These are phyloP conservation scores for Chrysanthemum lavandulifolium DNA, from an alignment of 129 eudicot genomes.

Conservation along the genomic window DNA sequence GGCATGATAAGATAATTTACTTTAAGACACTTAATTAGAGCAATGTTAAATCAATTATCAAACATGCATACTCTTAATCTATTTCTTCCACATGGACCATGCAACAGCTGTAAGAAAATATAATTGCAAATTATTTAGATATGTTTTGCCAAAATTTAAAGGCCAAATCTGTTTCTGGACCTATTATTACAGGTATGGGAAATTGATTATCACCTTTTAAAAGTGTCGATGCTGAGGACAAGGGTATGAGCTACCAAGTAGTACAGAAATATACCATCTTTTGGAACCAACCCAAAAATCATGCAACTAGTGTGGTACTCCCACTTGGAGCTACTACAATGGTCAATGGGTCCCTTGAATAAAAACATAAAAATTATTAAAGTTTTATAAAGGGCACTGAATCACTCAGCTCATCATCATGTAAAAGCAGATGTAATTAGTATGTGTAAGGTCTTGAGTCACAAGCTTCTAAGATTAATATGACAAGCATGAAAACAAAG, in stretches of 20 bases:
- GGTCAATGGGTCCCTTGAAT: conserved; percentile 9
- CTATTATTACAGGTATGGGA: not conserved
- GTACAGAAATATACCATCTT: not conserved
- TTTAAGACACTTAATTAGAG: no score
- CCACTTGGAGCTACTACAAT: not conserved
- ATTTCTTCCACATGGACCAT: no score
- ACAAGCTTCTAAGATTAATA: conserved; percentile 5
- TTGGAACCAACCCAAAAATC: not conserved
- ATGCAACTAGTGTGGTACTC: not conserved
- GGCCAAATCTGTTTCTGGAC: not conserved
- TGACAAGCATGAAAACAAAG: conserved; percentile 16
- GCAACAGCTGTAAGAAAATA: no score
- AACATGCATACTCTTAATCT: no score
- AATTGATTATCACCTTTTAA: conserved; percentile 9
- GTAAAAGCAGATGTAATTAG: not conserved
- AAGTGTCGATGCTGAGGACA: not conserved
- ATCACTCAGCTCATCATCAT: conserved; percentile 11
- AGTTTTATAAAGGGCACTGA: conserved; percentile 17
- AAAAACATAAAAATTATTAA: not conserved
- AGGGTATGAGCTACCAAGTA: not conserved
- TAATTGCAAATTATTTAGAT: no score
- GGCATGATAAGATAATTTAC: no score
- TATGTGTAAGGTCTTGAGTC: not conserved
- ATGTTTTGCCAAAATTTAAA: not conserved
- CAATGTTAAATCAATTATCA: no score